Conservation (phyloP, 306 rosid species). For the Herpetospermum pedunculosum region DNA sequence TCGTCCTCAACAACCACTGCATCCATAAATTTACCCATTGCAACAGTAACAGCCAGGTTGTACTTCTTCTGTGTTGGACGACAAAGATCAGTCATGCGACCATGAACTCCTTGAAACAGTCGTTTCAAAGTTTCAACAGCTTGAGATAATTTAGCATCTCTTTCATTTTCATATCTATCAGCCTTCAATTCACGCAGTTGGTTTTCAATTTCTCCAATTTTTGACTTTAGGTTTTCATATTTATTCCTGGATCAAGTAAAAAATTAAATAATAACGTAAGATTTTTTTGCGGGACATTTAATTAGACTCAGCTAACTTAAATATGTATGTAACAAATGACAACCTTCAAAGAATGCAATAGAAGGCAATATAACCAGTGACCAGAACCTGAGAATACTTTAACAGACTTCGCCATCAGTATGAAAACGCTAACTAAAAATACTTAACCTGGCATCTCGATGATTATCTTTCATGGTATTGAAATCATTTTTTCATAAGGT, state of each 20-base stretch:
- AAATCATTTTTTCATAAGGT: too few species aligned
- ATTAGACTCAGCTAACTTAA: neutral
- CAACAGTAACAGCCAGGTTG: slow-evolving; percentile 96
- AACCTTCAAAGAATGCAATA: neutral
- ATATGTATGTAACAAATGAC: neutral
- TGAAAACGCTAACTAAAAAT: too few species aligned
- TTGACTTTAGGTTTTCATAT: slow-evolving; percentile 57
- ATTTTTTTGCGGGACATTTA: neutral
- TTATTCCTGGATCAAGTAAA: slow-evolving; percentile 41
- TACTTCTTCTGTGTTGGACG: slow-evolving; percentile 93
- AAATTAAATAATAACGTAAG: neutral
- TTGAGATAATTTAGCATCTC: slow-evolving; percentile 88
- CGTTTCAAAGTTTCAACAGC: slow-evolving; percentile 98
- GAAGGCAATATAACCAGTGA: neutral
- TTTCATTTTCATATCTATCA: slow-evolving; percentile 88
- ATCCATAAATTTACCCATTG: slow-evolving; percentile 99
- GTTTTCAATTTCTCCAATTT: slow-evolving; percentile 70
- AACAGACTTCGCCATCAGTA: neutral
- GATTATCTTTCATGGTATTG: too few species aligned
- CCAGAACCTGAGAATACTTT: neutral
- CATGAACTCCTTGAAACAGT: slow-evolving; percentile 92
- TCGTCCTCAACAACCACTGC: slow-evolving; percentile 97
- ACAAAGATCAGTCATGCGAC: slow-evolving; percentile 98
- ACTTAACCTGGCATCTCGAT: too few species aligned
- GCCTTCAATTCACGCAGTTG: slow-evolving; percentile 91